Base-by-base conservation (phyloP, 208 protist species). In the Vickermania ingenoplastis region DNA sequence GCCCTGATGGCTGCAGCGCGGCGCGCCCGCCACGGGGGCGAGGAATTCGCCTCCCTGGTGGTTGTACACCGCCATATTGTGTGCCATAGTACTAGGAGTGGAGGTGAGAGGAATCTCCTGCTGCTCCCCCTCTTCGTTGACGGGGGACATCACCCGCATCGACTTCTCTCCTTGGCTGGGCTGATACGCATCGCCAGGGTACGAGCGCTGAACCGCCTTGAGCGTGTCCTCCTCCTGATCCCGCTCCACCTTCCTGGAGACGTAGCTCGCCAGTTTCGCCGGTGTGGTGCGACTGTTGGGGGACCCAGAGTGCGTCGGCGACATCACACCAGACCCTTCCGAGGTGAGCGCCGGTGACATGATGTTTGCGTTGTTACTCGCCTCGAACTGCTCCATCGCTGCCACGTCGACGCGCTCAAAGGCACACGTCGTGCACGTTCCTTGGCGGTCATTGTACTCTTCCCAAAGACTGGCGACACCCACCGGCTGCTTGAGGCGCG, bases 401-500 rank as follows among this genome's bases (percentile, higher is more conserved):
- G 36, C 36, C 36, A 17, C 36, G 17, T 45, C 36, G 11, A 45
- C 17, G 11, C 17, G 36, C 36, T 45, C 36, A 45, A 45, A 45
- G 7, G 36, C 36, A 7, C 7, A 45, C 11, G 36, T 45, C 11
- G 11, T 45, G 36, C 36, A 45, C 36, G 36, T 45, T 45, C 36
- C 36, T 7, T 45, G 7, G 36, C 36, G 36, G 17, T 45, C 36
- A 17, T 45, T 45, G 36, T 45, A 45, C 36, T 45, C 36, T 45
- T 45, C 36, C 36, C 36, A 45, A n/a, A 45, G 17, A 17, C 36
- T 45, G 7, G 36, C 36, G 7, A 45, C 36, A n/a, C 48, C 60
- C 27, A 69, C 63, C 17, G 75, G 65, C 58, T 82, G 67, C 7
- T 65, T 67, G 22, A 83, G 28, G 57, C 75, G 79, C 36, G 79